A percentile compares a stretch with the other conserved stretches of the same genome.
Conservation (phyloP, 768 basidiomycete species). For the Russula lepida region DNA sequence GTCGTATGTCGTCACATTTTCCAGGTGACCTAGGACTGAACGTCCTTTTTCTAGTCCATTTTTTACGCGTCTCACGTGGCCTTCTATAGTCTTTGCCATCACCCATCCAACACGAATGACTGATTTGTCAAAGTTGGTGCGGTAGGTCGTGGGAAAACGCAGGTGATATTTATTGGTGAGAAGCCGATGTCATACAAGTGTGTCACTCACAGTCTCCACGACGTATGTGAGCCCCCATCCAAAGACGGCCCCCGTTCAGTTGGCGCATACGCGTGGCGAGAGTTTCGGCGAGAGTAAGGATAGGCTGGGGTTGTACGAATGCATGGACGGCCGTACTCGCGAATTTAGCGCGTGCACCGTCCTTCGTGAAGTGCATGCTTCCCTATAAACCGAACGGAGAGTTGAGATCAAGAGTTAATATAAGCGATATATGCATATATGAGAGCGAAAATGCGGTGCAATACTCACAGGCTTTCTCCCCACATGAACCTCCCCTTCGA, state of each 20-base stretch:
- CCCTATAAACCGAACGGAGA: slow-evolving; percentile 2
- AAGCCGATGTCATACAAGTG: background rate
- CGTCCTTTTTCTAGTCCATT: slow-evolving; percentile 25
- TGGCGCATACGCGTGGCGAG: slow-evolving; percentile 30
- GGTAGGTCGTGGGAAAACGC: too few species aligned
- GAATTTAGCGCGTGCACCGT: background rate
- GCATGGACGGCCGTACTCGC: slow-evolving; percentile 9
- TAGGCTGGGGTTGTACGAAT: slow-evolving; percentile 2
- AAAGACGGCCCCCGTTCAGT: slow-evolving; percentile 28
- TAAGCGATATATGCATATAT: background rate
- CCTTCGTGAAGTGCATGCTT: slow-evolving; percentile 14
- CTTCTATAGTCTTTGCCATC: slow-evolving; percentile 29
- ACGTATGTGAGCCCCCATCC: slow-evolving; percentile 39
- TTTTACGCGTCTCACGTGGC: slow-evolving; percentile 31
- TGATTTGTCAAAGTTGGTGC: slow-evolving; percentile 1
- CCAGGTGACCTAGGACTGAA: slow-evolving; percentile 22
- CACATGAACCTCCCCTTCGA: slow-evolving; percentile 34
- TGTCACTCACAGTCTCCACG: slow-evolving; percentile 35
- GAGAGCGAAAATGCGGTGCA: background rate
- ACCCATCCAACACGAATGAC: slow-evolving; percentile 30
- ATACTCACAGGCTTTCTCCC: slow-evolving; percentile 32
- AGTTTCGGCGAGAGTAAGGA: slow-evolving; percentile 26
- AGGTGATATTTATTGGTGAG: background rate
- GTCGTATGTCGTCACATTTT: slow-evolving; percentile 3
- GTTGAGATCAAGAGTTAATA: too few species aligned